Conservation (phyloP, 176 grass and related monocot genomes). For the Ensete ventricosum region DNA sequence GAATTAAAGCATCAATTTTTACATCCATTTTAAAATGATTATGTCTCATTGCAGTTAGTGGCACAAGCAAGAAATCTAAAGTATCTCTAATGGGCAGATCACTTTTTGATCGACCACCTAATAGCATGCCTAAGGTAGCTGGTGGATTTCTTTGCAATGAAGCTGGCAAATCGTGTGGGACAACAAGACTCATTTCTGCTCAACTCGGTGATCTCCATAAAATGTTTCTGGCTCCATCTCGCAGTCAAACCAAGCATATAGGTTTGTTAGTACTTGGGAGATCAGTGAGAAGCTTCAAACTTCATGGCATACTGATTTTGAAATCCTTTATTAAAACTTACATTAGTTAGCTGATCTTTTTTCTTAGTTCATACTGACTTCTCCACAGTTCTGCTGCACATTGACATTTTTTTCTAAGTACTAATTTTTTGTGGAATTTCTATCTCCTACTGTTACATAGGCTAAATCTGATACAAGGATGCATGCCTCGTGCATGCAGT, state of each 20-base stretch:
- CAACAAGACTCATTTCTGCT: not conserved
- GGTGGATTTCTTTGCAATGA: not conserved
- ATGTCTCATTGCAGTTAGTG: not conserved
- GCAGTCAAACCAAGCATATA: not conserved
- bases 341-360: not conserved
- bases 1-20: not conserved
- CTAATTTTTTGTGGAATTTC: no score
- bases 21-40: not conserved
- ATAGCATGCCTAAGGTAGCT: not conserved
- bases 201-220: not conserved
- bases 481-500: no score
- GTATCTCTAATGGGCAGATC: constrained; percentile 3
- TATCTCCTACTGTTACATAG: no score
- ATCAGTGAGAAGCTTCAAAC: not conserved
- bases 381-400: not conserved
- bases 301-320: not conserved
- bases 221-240: constrained; percentile 2
- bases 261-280: not conserved
- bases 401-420: no score
- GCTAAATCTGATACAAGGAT: no score
- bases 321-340: not conserved
- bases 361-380: not conserved
- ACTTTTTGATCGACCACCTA: not conserved
- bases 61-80: constrained; percentile 1
- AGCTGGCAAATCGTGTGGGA: not conserved